These are phyloP conservation scores for Flaveria brownii DNA, from an alignment of 129 eudicot species.

Conservation along the genomic window DNA sequence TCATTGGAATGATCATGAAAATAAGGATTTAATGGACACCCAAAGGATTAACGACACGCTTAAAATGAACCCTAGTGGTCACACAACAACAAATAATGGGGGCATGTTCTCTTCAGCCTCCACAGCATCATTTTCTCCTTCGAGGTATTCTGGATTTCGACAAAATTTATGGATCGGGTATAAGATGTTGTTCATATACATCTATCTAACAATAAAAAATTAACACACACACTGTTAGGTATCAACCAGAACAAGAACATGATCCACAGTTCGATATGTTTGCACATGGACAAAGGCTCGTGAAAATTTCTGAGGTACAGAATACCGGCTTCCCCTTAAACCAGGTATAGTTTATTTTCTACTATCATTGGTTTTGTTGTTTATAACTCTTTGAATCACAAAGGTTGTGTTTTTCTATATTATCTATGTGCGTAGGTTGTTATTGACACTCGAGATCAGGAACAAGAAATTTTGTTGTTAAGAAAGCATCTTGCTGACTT, in stretches of 20 bases:
- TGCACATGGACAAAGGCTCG: constrained; percentile 48
- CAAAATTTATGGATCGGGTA: background rate
- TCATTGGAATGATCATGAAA: constrained; percentile 45
- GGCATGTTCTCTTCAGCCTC: constrained; percentile 52
- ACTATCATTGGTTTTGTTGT: background rate
- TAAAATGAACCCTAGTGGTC: constrained; percentile 40
- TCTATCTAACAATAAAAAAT: background rate
- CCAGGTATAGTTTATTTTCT: constrained; percentile 47
- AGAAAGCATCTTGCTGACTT: constrained; percentile 74
- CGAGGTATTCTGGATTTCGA: constrained; percentile 46
- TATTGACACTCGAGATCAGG: constrained; percentile 63
- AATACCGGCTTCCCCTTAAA: constrained; percentile 46
- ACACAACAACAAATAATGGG: constrained; percentile 36
- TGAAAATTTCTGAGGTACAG: constrained; percentile 54
- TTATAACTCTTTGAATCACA: background rate
- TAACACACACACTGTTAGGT: constrained; percentile 40
- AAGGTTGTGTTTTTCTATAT: background rate
- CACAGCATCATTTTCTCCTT: constrained; percentile 50
- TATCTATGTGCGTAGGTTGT: constrained; percentile 39
- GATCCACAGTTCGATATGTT: constrained; percentile 45
- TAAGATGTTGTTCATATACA: constrained; percentile 8
- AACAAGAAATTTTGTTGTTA: constrained; percentile 70
- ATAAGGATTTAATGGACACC: constrained; percentile 36
- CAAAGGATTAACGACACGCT: constrained; percentile 41
- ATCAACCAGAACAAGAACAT: constrained; percentile 47